A percentile compares a stretch with the other conserved stretches of the same genome.
Conservation (phyloP, 495 filamentous ascomycete genomes). For the Parathielavia hyrcaniae region DNA sequence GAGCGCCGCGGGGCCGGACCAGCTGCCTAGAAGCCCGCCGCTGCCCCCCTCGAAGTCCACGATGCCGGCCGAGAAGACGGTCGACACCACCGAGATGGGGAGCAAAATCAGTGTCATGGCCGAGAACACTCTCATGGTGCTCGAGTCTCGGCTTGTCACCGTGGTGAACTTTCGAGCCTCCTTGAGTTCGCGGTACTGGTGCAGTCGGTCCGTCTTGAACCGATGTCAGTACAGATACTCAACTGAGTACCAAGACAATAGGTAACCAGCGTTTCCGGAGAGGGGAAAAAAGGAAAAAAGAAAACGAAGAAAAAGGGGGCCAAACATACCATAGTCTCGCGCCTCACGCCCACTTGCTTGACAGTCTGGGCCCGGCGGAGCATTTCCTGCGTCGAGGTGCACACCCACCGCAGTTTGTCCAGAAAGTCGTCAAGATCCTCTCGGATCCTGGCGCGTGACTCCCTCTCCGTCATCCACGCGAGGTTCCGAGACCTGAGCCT, state of each 20-base stretch:
- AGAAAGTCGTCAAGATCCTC: not conserved
- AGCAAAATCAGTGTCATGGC: not conserved
- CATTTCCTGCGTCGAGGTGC: not conserved
- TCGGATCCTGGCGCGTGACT: not conserved
- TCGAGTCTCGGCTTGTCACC: not conserved
- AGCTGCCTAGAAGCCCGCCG: not conserved
- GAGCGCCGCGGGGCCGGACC: not conserved
- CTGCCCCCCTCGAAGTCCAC: not conserved
- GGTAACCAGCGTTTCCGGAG: too few relatives aligned
- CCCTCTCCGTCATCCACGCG: not conserved
- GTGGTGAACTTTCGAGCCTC: not conserved
- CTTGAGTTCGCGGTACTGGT: not conserved
- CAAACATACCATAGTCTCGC: not conserved
- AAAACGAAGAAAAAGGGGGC: too few relatives aligned
- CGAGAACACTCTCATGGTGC: not conserved
- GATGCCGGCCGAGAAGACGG: not conserved
- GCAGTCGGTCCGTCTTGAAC: not conserved
- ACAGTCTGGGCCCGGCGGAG: not conserved
- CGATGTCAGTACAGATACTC: too few relatives aligned
- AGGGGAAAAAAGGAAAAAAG: too few relatives aligned
- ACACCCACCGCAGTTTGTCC: not conserved
- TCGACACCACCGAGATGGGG: not conserved
- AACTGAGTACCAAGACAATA: too few relatives aligned
- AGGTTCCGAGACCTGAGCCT: not conserved
- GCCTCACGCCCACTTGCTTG: not conserved